phyloP scores from a whole-genome alignment of 352 stramenopile genomes.

The Globisporangium rhizosaccharum region DNA sequence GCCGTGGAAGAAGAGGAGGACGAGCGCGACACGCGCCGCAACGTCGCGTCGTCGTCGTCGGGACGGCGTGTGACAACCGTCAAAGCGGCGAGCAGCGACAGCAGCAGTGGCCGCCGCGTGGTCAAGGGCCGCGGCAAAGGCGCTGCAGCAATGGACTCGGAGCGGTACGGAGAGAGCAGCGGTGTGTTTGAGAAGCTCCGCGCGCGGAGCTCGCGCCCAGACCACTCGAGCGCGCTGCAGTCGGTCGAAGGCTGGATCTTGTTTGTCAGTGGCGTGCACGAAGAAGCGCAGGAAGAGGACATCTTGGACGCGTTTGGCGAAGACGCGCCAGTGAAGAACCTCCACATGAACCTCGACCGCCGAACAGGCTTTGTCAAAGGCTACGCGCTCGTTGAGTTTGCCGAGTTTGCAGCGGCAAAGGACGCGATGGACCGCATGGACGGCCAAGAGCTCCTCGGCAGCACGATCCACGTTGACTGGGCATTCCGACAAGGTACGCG shows the following conservation, averaged over 20 bases:
- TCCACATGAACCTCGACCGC: conserved; percentile 95
- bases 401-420: conserved; percentile 87
- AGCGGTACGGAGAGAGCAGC: conserved; percentile 62
- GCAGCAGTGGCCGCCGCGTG: conserved; percentile 19
- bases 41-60: neutral
- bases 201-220: conserved; percentile 20
- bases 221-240: conserved; percentile 48
- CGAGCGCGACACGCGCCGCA: conserved; percentile 15
- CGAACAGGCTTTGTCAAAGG: conserved; percentile 95
- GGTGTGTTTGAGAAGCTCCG: conserved; percentile 79
- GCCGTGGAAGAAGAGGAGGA: conserved; percentile 73
- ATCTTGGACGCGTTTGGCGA: conserved; percentile 94
- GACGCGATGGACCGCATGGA: conserved; percentile 91
- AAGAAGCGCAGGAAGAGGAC: conserved; percentile 96
- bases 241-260: conserved; percentile 96
- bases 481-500: conserved; percentile 82
- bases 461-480: conserved; percentile 91
- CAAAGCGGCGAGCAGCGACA: neutral
- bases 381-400: conserved; percentile 94
- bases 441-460: conserved; percentile 86
- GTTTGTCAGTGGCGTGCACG: conserved; percentile 93
- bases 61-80: conserved; percentile 1
- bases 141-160: conserved; percentile 64
- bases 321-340: conserved; percentile 93
- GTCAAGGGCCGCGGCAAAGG: conserved; percentile 72